phyloP scores from a whole-genome alignment of 192 early-diverging fungal genomes.

The Backusella australiensis region DNA sequence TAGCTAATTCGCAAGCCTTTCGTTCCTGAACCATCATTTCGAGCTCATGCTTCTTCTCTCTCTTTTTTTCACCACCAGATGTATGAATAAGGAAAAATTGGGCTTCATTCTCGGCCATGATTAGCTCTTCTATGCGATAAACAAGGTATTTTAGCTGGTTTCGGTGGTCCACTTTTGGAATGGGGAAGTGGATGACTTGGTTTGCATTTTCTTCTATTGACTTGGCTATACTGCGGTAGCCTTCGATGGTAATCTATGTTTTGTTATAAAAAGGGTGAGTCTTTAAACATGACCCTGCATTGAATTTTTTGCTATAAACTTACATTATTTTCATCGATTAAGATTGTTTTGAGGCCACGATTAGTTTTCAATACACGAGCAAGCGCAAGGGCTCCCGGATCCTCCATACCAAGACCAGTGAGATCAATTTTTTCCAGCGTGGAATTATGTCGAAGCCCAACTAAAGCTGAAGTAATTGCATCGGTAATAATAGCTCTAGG shows the following conservation, averaged over 20 bases:
- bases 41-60: background rate
- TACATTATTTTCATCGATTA: background rate
- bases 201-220: constrained; percentile 37
- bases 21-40: constrained; percentile 1
- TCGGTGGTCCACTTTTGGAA: constrained; percentile 31
- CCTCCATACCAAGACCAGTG: constrained; percentile 5
- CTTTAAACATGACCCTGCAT: background rate
- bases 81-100: constrained; percentile 38
- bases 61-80: constrained; percentile 26
- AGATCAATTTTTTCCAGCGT: constrained; percentile 5
- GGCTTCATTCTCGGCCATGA: constrained; percentile 40
- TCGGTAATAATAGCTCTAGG: constrained; percentile 1
- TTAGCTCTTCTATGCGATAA: constrained; percentile 34
- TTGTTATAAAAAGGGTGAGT: background rate
- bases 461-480: background rate
- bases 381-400: background rate
- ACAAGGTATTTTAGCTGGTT: constrained; percentile 27
- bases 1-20: background rate
- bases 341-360: background rate
- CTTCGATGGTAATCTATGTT: constrained; percentile 43
- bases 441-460: background rate
- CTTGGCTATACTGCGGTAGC: constrained; percentile 37
- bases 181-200: constrained; percentile 29
- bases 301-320: background rate
- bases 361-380: background rate